Evolutionary conservation across 1,284 basidiomycete genomes (phyloP).

Genomic region (Ustilago tritici): DNA sequence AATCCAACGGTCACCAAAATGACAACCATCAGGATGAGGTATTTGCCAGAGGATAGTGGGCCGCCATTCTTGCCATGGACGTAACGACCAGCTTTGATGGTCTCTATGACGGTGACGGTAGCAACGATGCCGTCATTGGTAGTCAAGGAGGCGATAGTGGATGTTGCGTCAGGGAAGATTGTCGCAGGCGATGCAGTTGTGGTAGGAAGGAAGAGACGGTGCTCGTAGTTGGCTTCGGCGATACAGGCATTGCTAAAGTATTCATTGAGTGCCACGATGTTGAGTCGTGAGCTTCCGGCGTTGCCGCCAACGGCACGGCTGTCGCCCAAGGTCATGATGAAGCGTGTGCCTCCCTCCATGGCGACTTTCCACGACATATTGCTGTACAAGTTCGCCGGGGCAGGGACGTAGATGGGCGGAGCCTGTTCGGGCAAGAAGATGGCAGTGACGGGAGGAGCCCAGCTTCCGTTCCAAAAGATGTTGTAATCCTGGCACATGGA

Average conservation of each 20-base stretch:
- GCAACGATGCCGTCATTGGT: constrained; percentile 41
- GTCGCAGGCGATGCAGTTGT: constrained; percentile 33
- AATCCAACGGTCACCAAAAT: constrained; percentile 30
- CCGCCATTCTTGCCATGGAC: constrained; percentile 14
- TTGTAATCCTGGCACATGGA: constrained; percentile 42
- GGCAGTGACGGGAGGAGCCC: constrained; percentile 29
- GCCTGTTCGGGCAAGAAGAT: constrained; percentile 44
- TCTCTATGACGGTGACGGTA: constrained; percentile 49
- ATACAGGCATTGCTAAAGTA: constrained; percentile 42
- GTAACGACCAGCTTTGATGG: constrained; percentile 38
- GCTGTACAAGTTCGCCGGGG: neutral
- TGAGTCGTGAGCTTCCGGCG: constrained; percentile 50
- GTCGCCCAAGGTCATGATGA: constrained; percentile 50
- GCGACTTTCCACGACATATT: constrained; percentile 39
- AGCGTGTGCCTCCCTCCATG: constrained; percentile 43
- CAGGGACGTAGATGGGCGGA: constrained; percentile 48
- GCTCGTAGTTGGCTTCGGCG: constrained; percentile 5
- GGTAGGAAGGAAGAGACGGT: constrained; percentile 32
- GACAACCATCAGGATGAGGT: constrained; percentile 40
- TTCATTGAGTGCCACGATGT: constrained; percentile 47
- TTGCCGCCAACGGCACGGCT: constrained; percentile 16
- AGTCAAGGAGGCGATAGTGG: constrained; percentile 42
- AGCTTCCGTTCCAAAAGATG: constrained; percentile 45
- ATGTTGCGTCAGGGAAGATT: constrained; percentile 50
- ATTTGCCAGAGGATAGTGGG: constrained; percentile 15